Conservation (phyloP, 768 basidiomycete genomes). For the Termitomyces sp. region DNA sequence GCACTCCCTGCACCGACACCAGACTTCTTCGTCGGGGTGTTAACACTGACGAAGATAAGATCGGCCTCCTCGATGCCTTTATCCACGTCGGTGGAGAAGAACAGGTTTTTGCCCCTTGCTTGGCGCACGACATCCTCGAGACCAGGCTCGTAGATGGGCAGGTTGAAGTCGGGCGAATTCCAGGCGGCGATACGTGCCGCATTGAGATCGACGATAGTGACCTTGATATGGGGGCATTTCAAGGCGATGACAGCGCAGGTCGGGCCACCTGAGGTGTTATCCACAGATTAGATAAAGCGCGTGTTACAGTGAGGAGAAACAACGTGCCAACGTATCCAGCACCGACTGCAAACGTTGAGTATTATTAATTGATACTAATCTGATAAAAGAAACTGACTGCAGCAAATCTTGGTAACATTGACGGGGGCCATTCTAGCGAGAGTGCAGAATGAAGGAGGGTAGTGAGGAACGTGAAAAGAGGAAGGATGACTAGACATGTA, state of each 20-base stretch:
- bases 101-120: constrained; percentile 91
- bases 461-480: not conserved
- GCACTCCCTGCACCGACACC: constrained; percentile 98
- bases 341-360: constrained; percentile 59
- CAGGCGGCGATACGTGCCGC: constrained; percentile 91
- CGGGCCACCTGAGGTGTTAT: constrained; percentile 63
- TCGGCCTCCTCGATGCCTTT: constrained; percentile 92
- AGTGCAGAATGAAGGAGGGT: constrained; percentile 5
- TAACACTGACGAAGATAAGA: constrained; percentile 97
- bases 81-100: constrained; percentile 95
- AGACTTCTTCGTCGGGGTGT: constrained; percentile 97
- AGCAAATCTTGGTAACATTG: constrained; percentile 78
- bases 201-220: constrained; percentile 99
- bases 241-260: constrained; percentile 94
- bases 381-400: constrained; percentile 55
- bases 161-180: constrained; percentile 79
- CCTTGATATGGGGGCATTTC: constrained; percentile 87
- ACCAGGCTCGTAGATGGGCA: constrained; percentile 98
- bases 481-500: not conserved
- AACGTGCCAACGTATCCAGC: constrained; percentile 89
- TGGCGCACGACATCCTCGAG: constrained; percentile 85
- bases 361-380: not conserved
- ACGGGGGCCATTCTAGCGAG: constrained; percentile 42
- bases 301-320: not conserved
- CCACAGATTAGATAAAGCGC: constrained; percentile 1